A percentile compares a stretch with the other conserved stretches of the same genome.
These are phyloP conservation scores for Bipolaris sorokiniana DNA, from an alignment of 2,329 filamentous ascomycete species.

Conservation along the genomic window DNA sequence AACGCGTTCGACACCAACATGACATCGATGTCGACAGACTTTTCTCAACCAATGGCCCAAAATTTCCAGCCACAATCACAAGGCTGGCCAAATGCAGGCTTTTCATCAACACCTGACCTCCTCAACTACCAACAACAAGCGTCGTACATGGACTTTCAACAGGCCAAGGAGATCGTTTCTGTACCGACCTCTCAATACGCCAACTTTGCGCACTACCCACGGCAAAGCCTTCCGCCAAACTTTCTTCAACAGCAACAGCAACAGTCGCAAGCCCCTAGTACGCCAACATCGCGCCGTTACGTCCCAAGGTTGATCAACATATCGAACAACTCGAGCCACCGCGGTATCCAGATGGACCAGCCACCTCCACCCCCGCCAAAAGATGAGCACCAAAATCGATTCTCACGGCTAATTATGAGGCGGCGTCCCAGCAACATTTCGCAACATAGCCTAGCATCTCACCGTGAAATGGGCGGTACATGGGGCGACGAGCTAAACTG, in stretches of 20 bases:
- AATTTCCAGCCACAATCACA: conserved; percentile 39
- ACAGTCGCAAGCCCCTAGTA: conserved; percentile 11
- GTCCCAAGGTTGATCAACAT: conserved; percentile 47
- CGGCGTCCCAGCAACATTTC: conserved; percentile 47
- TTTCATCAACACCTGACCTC: conserved; percentile 43
- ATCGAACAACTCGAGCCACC: conserved; percentile 35
- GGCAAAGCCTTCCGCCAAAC: conserved; percentile 46
- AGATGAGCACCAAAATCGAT: conserved; percentile 43
- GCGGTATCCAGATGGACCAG: conserved; percentile 36
- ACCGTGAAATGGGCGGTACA: conserved; percentile 38
- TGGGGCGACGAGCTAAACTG: conserved; percentile 47
- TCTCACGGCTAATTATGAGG: conserved; percentile 45
- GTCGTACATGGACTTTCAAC: conserved; percentile 40
- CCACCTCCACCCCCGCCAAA: conserved; percentile 46
- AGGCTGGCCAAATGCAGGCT: conserved; percentile 45
- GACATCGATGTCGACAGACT: conserved; percentile 40
- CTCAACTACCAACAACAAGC: conserved; percentile 42
- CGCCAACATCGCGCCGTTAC: conserved; percentile 37
- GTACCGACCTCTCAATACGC: conserved; percentile 46
- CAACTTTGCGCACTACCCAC: conserved; percentile 43
- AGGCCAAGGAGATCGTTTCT: conserved; percentile 39
- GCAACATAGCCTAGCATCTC: conserved; percentile 42
- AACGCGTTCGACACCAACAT: conserved; percentile 38
- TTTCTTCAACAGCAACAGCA: conserved; percentile 35
- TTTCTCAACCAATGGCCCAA: conserved; percentile 42